Evolutionary conservation across 2,329 filamentous ascomycete genomes (phyloP), one percentile per base, ranked within the genome.

Genomic region (Pseudogymnoascus sp.): DNA sequence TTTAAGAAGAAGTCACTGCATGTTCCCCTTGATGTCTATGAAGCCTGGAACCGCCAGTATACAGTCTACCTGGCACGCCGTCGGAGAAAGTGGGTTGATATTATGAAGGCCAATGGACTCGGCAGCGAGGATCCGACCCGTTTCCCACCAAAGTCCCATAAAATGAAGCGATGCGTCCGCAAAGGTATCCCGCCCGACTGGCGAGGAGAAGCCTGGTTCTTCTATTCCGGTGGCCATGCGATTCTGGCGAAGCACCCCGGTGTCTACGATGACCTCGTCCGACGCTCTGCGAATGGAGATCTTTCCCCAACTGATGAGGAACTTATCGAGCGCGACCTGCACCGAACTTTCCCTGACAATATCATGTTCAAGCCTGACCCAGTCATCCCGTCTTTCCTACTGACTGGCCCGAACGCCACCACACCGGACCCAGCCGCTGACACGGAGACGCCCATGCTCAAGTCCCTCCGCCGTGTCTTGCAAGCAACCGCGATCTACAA

Each of bases 121-220:
- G 83, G 87, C 70, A 91, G 85, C 4, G 84, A 87, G 50, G 78
- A 84, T 3, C 92, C 91, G 1, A 85, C 84, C 38, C 83, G 85
- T 1, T 97, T 97, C 69, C 93, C 93, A 0, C 82, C 88, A 1
- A 88, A 87, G 62, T 90, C 86, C 60, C 84, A 87, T 53, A 96
- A 95, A 75, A 85, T 94, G 47, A 96, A 95, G 76, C 84, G 92
- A 16, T 97, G 94, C 72, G 84, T 96, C 59, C 86, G 92, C 61
- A 97, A 97, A 75, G 93, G 93, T 14, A 93, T 97, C 60, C 93
- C 93, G 2, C 91, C 92, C 0, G 91, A 96, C 67, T 96, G 92
- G 86, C 85, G 93, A 70, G 93, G 93, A n/a, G 89, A 90, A 5
- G 93, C 93, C 53, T 97, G 93, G 93, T 97, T 96, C 75, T 97